A percentile compares a stretch with the other conserved stretches of the same genome.
phyloP scores from a whole-genome alignment of 2,329 filamentous ascomycete genomes.

The Microascus cirrosus region DNA sequence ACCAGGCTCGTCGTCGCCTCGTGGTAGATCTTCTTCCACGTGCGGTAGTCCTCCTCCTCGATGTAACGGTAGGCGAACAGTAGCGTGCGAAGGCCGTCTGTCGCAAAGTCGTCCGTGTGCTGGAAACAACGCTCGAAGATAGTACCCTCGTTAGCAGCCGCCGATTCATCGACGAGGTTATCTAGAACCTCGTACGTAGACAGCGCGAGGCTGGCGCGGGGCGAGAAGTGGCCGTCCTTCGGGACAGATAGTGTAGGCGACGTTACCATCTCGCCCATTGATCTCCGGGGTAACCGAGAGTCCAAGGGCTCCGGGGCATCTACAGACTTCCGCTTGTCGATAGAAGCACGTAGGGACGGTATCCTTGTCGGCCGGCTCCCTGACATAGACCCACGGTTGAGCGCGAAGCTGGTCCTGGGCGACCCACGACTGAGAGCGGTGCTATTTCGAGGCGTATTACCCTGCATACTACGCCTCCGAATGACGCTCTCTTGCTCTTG shows the following conservation, averaged over 20 bases:
- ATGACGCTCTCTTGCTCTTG: constrained; percentile 27
- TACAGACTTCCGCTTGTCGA: constrained; percentile 2
- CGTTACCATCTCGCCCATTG: constrained; percentile 13
- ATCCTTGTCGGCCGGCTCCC: not conserved
- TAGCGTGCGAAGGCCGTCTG: constrained; percentile 75
- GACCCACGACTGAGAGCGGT: constrained; percentile 17
- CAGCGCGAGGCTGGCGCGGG: constrained; percentile 20
- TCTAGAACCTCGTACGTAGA: constrained; percentile 35
- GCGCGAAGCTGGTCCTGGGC: constrained; percentile 23
- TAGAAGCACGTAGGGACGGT: not conserved
- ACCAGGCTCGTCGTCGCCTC: constrained; percentile 76
- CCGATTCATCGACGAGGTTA: constrained; percentile 45
- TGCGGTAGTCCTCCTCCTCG: constrained; percentile 59
- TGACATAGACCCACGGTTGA: constrained; percentile 13
- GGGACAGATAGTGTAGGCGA: constrained; percentile 8
- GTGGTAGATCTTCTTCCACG: constrained; percentile 68
- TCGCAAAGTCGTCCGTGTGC: constrained; percentile 81
- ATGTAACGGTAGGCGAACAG: constrained; percentile 74
- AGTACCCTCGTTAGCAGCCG: constrained; percentile 48
- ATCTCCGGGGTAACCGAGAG: constrained; percentile 7
- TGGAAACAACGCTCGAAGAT: constrained; percentile 81
- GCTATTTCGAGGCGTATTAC: constrained; percentile 26
- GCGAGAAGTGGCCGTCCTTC: constrained; percentile 12
- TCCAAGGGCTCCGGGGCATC: constrained; percentile 3
- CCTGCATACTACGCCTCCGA: constrained; percentile 22